Base-by-base conservation (phyloP, 805 yeast species). In the Saccharomycopsis sp. region DNA sequence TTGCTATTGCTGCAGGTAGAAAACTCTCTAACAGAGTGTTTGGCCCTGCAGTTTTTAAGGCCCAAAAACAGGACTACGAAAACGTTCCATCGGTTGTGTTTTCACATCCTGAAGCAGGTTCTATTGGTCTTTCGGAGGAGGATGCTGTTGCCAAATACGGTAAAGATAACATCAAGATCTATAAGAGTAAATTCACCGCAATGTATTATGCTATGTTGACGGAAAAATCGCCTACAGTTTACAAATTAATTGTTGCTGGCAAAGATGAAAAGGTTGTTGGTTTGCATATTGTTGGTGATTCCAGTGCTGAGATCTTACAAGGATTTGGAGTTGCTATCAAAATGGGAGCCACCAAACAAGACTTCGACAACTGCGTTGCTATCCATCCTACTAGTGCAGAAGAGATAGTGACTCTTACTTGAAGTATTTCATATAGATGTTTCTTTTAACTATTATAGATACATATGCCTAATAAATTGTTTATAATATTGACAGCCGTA, bases 381-480 rank as follows among this genome's bases (percentile, higher is more conserved):
- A 94, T 94, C 70, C 99, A 94, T 72, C 99, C 99, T 63, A 94
- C 99, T 1, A 84, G 96, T 64, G 99, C 99, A 49, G 99, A 94
- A 77, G 99, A 94, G 76, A 74, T 94, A 55, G 99, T 94, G 44
- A 94, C 99, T 22, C 75, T 88, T 82, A 78, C 73, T 54, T 78
- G 69, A 63, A 29, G n/a, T n/a, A n/a, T 29, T 29, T 29, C 38
- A 7, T 12, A 29, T 24, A 8, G 8, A 19, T 12, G 38, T 12
- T 29, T 12, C 9, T 12, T 7, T 29, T 12, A 29, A 12, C 38
- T n/a, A n/a, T n/a, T n/a, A n/a, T n/a, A n/a, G n/a, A n/a, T n/a
- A n/a, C n/a, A n/a, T n/a, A n/a, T n/a, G n/a, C n/a, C n/a, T n/a
- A n/a, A n/a, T n/a, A n/a, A n/a, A n/a, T n/a, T n/a, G n/a, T n/a